Evolutionary conservation across 768 basidiomycete species (phyloP), one percentile per base, ranked within the genome.

Genomic region (Rhizopogon sp.): DNA sequence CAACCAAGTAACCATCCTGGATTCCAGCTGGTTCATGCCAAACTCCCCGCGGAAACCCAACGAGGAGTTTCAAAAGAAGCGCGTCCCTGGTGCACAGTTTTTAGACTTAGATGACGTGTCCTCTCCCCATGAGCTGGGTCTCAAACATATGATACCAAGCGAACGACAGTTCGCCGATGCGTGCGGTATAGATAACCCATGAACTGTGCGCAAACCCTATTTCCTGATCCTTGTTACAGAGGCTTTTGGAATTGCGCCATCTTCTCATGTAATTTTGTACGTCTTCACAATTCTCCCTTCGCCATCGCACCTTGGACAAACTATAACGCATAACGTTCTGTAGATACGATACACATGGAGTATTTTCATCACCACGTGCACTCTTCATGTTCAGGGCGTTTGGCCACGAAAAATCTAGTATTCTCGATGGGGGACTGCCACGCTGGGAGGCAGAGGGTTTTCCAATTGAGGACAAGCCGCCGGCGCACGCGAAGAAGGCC

Each of bases 21-120:
- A 98, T 64, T 84, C 85, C 22, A 85, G 83, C 49, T 98, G 95
- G 96, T 87, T 90, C 69, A 97, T 98, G 96, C 96, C 95, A 50
- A 89, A 85, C 68, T 80, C 87, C 35, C 76, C 84, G 2, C 82
- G 94, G 53, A 83, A 82, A 50, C 78, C 88, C 2, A 68, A 69
- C n/a, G 69, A 80, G 31, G 94, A 96, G 70, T 95, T 84, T 60
- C 66, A 76, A 20, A 67, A 73, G 28, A 84, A 81, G 58, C 79
- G 86, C 35, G 80, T 97, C 35, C 88, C 88, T 5, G 76, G 79
- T 10, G 84, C 93, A 1, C 80, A 79, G 50, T 90, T 84, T 63
- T 77, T 93, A 60, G 88, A 93, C 66, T 74, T 95, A 25, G 94
- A 97, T 68, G 76, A 83, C 50, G 87, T 92, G 28, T 82, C 88